Evolutionary conservation across 192 early-diverging fungal genomes (phyloP), one percentile per base, ranked within the genome.

Genomic region (Rhizophagus sp.): DNA sequence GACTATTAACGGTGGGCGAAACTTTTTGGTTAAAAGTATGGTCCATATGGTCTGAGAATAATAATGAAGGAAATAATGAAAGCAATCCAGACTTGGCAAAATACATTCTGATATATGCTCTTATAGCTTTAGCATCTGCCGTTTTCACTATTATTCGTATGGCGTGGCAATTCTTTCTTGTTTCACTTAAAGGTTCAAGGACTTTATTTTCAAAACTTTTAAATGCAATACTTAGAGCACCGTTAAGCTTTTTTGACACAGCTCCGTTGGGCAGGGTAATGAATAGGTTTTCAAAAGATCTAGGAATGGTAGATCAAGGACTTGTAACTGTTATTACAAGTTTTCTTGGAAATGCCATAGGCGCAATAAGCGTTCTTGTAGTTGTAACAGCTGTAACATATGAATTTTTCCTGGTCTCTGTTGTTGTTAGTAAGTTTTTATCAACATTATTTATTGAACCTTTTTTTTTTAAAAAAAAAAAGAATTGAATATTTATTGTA

Each of bases 201-300:
- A 76, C 67, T 0, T 70, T 95, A 22, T 93, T 94, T 75, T 79
- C 84, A 11, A 82, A 83, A 39, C 79, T 93, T n/a, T 78, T 95
- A 41, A 82, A 81, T 11, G 69, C 87, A 17, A 88, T 95, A 19
- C 71, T 94, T 36, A 89, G 89, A 22, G 92, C 95, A 1, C 91
- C 93, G 34, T 89, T 96, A 19, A 89, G 92, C 3, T 98, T 97
- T 88, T 98, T 96, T 83, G 96, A 97, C 80, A 91, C 91, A 9
- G 95, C 94, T 17, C 95, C 97, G 8, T 85, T 94, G 25, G 95
- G 96, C 34, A 91, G 94, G 24, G 92, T 97, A 36, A 88, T 97
- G 76, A 98, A 97, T 85, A 87, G 97, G 22, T 97, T 96, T 81
- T 91, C 94, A 11, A 93, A 94, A 68, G 95, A 99, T 83, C 92